These are phyloP conservation scores for Penicillium odoratum DNA, from an alignment of 495 filamentous ascomycete species.

Conservation along the genomic window DNA sequence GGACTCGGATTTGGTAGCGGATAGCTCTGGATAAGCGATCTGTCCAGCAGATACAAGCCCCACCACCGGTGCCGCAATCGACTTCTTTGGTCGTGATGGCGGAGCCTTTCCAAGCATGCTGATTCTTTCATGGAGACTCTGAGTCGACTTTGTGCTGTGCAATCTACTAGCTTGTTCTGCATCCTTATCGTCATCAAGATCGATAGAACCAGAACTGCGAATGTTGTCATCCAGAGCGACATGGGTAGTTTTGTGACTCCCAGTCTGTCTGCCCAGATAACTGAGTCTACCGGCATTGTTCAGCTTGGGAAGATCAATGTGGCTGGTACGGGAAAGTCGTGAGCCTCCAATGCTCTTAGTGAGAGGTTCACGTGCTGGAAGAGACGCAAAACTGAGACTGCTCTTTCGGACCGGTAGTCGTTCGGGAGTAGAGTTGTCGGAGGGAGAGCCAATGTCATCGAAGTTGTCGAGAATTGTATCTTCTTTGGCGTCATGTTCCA, in stretches of 20 bases:
- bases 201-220: conserved; percentile 55
- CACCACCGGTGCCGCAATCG: conserved; percentile 53
- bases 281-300: conserved; percentile 43
- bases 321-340: conserved; percentile 72
- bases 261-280: conserved; percentile 57
- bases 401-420: conserved; percentile 76
- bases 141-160: conserved; percentile 88
- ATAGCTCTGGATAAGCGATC: conserved; percentile 57
- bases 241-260: conserved; percentile 29
- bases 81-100: conserved; percentile 68
- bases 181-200: conserved; percentile 57
- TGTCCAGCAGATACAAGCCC: conserved; percentile 34
- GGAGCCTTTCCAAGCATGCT: conserved; percentile 86
- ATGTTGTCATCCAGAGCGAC: conserved; percentile 32
- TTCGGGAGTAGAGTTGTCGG: conserved; percentile 62
- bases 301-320: conserved; percentile 65
- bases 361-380: conserved; percentile 88
- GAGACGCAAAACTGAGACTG: conserved; percentile 87
- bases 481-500: conserved; percentile 41
- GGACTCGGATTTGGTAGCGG: conserved; percentile 39
- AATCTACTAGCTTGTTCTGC: conserved; percentile 46
- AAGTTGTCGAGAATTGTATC: conserved; percentile 51
- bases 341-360: conserved; percentile 74
- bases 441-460: conserved; percentile 60
- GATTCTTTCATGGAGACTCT: conserved; percentile 88